Percentiles rank a stretch among this genome's conserved stretches.
These are phyloP conservation scores for Globisporangium alternatum DNA, from an alignment of 352 stramenopile species.

Conservation along the genomic window DNA sequence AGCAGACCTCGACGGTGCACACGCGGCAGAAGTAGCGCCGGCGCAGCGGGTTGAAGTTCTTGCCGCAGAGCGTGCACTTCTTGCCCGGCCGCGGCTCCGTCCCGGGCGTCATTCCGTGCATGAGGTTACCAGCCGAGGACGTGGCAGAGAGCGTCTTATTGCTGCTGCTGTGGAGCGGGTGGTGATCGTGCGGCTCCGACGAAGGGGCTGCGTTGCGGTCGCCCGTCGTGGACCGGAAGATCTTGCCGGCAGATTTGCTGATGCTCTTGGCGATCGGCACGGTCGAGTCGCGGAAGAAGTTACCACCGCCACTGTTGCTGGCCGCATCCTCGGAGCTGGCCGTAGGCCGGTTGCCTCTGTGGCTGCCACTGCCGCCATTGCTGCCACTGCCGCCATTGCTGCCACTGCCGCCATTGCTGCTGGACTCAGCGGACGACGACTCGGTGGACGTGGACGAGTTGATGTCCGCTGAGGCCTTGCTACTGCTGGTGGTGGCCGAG, in stretches of 20 bases:
- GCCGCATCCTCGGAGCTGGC: slow-evolving; percentile 13
- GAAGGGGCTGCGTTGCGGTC: background rate
- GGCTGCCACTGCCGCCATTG: background rate
- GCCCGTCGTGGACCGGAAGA: slow-evolving; percentile 10
- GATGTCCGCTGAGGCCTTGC: background rate
- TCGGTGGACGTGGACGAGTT: slow-evolving; percentile 2
- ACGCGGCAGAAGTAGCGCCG: slow-evolving; percentile 69
- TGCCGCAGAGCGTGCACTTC: slow-evolving; percentile 74
- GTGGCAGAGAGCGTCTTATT: background rate
- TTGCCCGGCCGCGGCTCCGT: slow-evolving; percentile 23
- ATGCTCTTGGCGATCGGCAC: slow-evolving; percentile 19
- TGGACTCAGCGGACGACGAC: slow-evolving; percentile 15
- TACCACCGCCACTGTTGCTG: background rate
- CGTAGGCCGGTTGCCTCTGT: slow-evolving; percentile 7
- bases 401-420: background rate
- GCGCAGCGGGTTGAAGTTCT: slow-evolving; percentile 80
- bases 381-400: background rate
- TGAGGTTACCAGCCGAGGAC: background rate
- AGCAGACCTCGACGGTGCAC: slow-evolving; percentile 62
- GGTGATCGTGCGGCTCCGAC: background rate
- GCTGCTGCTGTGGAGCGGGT: slow-evolving; percentile 17
- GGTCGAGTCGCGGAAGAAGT: slow-evolving; percentile 18
- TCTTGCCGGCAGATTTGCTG: slow-evolving; percentile 15
- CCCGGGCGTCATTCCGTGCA: slow-evolving; percentile 7
- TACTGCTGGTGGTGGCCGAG: background rate